Evolutionary conservation across 2,329 filamentous ascomycete species (phyloP), one percentile per base, ranked within the genome.

Genomic region (Verticillium alfalfae): DNA sequence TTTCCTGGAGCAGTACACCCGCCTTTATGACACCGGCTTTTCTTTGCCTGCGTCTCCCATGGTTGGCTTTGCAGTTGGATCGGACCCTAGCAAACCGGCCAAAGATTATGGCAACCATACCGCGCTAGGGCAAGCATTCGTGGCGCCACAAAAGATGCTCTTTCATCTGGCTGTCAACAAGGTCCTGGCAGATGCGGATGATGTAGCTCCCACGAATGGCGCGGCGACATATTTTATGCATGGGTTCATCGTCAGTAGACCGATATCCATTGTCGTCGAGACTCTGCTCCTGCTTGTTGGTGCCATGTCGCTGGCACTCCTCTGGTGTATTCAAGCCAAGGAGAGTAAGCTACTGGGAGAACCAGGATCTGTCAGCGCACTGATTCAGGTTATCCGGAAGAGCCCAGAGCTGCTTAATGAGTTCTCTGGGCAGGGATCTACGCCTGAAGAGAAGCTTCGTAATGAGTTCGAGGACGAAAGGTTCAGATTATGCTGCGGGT

Each of bases 201-300:
- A 37, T 3, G 6, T 5, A 2, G 5, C 7, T 3, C 13, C 18
- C 0, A 63, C 54, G 2, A 8, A 34, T 0, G 26, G 72, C 0
- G 52, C 59, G 0, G 22, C 69, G 1, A 59, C 71, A 0, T 65
- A 68, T 45, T 56, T 41, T 0, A 52, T 71, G 1, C 62, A 66
- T 0, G 76, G 72, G 0, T 67, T 78, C 0, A 57, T 74, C 0
- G 74, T 76, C 3, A 77, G 71, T 56, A 64, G 76, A 2, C 1
- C 63, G 0, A 70, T 75, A 10, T 72, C 76, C 0, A 68, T 68
- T 0, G 38, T 66, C 0, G 66, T 77, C 0, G 76, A 78, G 16
- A 62, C 52, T 0, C 13, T 77, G 0, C 57, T 78, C 36, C 36
- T 37, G 13, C 36, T 37, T 37, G 36, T 37, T 37, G 36, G 36